Percentiles rank a stretch among this genome's conserved stretches.
Conservation (phyloP, 176 grass and related monocot genomes). For the Musa acuminata region DNA sequence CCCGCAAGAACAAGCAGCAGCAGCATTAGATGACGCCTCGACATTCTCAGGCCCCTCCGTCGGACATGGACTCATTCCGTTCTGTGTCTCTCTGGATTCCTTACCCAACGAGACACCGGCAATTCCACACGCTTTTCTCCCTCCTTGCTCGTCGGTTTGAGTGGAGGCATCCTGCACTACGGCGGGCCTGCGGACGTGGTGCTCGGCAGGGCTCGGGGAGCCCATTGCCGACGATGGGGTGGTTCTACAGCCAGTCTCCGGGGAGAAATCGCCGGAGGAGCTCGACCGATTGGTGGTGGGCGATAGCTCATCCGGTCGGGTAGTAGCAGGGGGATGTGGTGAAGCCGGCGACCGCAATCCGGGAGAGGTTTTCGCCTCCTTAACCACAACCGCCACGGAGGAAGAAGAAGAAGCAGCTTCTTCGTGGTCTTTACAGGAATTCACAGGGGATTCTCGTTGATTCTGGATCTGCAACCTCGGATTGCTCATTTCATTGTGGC, state of each 20-base stretch:
- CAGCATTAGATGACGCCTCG: slow-evolving; percentile 22
- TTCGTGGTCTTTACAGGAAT: too few species aligned
- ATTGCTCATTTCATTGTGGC: slow-evolving; percentile 6
- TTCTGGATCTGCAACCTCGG: slow-evolving; percentile 16
- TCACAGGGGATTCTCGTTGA: slow-evolving; percentile 16
- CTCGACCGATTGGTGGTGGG: slow-evolving; percentile 1
- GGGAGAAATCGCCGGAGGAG: slow-evolving; percentile 13
- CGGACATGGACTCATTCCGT: neutral
- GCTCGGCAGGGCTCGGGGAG: slow-evolving; percentile 44
- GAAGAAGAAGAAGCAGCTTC: neutral
- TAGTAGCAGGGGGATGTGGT: neutral
- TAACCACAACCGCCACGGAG: slow-evolving; percentile 2
- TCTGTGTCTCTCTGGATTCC: slow-evolving; percentile 36
- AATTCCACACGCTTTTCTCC: slow-evolving; percentile 14
- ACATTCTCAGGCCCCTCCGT: slow-evolving; percentile 25
- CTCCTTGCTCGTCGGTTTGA: slow-evolving; percentile 58
- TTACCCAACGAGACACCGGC: slow-evolving; percentile 26
- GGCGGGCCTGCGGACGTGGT: slow-evolving; percentile 39
- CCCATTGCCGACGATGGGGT: slow-evolving; percentile 40
- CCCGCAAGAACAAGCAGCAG: slow-evolving; percentile 25
- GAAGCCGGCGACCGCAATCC: neutral
- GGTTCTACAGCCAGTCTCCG: slow-evolving; percentile 10
- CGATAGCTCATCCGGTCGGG: neutral
- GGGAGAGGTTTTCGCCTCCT: neutral
- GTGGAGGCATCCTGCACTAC: slow-evolving; percentile 73